Percentiles rank a stretch among this genome's conserved stretches.
Evolutionary conservation across 1,284 basidiomycete species (phyloP).

Genomic region (Cerioporus squamosus): DNA sequence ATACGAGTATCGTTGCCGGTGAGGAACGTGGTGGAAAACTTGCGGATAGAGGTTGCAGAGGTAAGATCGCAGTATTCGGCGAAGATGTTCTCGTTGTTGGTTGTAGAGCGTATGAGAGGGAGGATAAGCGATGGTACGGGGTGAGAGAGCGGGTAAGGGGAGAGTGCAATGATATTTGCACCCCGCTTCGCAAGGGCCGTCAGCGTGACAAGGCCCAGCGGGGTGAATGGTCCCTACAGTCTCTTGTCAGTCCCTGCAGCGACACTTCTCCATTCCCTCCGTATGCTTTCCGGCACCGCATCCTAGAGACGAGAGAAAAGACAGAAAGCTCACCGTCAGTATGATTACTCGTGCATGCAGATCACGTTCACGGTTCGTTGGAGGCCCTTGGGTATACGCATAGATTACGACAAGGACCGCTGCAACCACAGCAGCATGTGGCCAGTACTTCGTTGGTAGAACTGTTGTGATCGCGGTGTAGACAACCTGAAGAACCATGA

Average conservation of each 20-base stretch:
- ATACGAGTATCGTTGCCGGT: constrained; percentile 66
- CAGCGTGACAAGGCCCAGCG: constrained; percentile 68
- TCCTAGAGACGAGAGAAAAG: background rate
- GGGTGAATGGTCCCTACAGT: constrained; percentile 71
- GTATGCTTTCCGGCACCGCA: background rate
- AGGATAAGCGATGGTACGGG: constrained; percentile 61
- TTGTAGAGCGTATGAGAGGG: constrained; percentile 63
- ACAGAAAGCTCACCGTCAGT: constrained; percentile 57
- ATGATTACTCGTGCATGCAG: constrained; percentile 73
- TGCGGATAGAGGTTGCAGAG: constrained; percentile 63
- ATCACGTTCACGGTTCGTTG: constrained; percentile 71
- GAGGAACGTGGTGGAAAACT: constrained; percentile 69
- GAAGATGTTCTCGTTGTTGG: constrained; percentile 74
- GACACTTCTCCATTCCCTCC: background rate
- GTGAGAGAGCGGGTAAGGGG: constrained; percentile 58
- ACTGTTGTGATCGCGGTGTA: constrained; percentile 31
- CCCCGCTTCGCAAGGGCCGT: constrained; percentile 70
- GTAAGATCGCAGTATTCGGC: constrained; percentile 75
- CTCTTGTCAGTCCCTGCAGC: background rate
- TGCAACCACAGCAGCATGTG: constrained; percentile 51
- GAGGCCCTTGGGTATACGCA: constrained; percentile 67
- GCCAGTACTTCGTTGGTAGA: constrained; percentile 45
- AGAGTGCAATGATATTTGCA: constrained; percentile 75
- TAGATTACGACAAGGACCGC: constrained; percentile 51
- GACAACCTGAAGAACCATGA: constrained; percentile 41